Base-by-base conservation (phyloP, 192 early-diverging fungal genomes). In the Coemansia sp. region DNA sequence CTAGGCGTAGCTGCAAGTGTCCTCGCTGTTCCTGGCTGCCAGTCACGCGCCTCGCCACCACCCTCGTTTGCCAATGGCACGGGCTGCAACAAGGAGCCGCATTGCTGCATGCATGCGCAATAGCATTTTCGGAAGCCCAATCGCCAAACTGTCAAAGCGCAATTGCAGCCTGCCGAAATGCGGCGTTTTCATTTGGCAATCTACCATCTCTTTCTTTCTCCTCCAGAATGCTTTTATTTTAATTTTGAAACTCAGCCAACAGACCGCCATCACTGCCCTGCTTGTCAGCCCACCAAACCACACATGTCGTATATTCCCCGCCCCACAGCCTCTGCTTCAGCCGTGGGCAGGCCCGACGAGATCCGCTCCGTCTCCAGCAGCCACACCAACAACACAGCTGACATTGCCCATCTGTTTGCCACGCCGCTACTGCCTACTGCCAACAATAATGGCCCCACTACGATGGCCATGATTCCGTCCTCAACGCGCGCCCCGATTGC, bases 311-410 rank as follows among this genome's bases (percentile, higher is more conserved):
- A 75, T 41, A 75, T 72, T 49, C 72, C 69, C 33, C 78, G 71
- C 14, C 66, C 62, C 43, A 33, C 53, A 16, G 21, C 58, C 10
- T 21, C 57, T 34, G 69, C 34, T 30, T 30, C 30, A 38, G 57
- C 57, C n/a, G 60, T 45, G 8, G 78, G 78, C 38, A 60, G 78
- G 44, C 73, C 73, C 39, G 78, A 81, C 36, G 78, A 81, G 64
- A 49, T 76, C 26, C 71, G 55, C 34, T 55, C 67, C 9, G 36
- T 52, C 12, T 41, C 56, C 46, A 69, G 69, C 45, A 56, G 36
- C 45, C 66, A 63, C 66, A 59, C 72, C 68, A 65, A 63, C 55
- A 71, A 59, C 60, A 41, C 67, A 35, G 38, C 59, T 20, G 51
- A 36, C 4, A 9, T 45, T 4, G 48, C 51, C 23, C 56, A 60